Evolutionary conservation across 2,329 filamentous ascomycete species (phyloP), one percentile per base, ranked within the genome.

Genomic region (Dryadomyces quercus-mongolicae): DNA sequence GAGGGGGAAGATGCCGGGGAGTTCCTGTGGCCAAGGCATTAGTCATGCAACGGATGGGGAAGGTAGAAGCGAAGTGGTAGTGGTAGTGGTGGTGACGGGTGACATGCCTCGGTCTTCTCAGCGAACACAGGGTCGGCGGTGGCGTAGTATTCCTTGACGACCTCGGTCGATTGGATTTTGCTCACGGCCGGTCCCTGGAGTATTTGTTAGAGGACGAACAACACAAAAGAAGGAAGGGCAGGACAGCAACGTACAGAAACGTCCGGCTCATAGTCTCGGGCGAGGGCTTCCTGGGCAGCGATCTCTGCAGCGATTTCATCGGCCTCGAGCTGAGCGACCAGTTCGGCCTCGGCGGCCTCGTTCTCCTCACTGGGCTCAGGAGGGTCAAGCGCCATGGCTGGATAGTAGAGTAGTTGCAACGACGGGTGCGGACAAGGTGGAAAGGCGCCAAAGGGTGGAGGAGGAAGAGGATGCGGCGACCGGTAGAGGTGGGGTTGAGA

Each of bases 91-190:
- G 16, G 46, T 7, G 13, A 8, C 13, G 21, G 16, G 4, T 13
- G 10, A 25, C 83, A 69, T 73, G 95, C 92, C 65, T 81, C 78
- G 50, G 91, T 96, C 74, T 97, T 97, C 56, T 85, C 80, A 51
- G 91, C 84, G 67, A 88, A 95, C 59, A 88, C 74, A 6, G 85
- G 82, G 67, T 97, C 91, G 58, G 89, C 91, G 68, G 86, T 86
- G 57, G 89, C 87, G 71, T 95, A 97, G 67, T 95, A 88, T 59
- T 84, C 77, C 16, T 86, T 83, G 65, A 98, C 89, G 60, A 77
- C 81, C 61, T 82, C 79, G 69, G 85, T 94, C 52, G 86, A 80
- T 64, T 82, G 81, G 69, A 86, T 88, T 57, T 85, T 78, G 62
- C 89, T 87, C 60, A 97, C 86, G 51, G 91, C 75, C 57, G 88